Evolutionary conservation across 345 rosid genomes (phyloP), one percentile per base, ranked within the genome.

Genomic region (Eucalyptus tenuipes): DNA sequence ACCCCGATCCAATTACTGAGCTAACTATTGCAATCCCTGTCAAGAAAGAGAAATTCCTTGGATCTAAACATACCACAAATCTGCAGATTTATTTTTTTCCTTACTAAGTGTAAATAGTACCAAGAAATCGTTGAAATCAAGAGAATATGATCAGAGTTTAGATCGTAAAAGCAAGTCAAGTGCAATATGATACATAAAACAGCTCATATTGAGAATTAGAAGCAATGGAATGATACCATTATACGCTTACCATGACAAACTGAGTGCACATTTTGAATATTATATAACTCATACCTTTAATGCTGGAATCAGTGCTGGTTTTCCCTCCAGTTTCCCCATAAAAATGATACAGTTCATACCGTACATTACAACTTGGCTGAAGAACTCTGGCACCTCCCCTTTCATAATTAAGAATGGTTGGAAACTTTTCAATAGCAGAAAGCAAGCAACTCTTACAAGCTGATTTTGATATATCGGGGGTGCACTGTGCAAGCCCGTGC

Each of bases 401-500:
- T 44, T 47, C 85, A 20, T 24, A 10, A 31, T 1, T 87, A 31
- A 25, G 18, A 55, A 71, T 3, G 1, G 6, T 22, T 25, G 37
- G 86, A 33, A 92, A 27, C 25, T 48, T 10, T 22, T 53, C 4
- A 2, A 48, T 42, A 12, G 88, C 88, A 1, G 27, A n/a, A 1
- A 8, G 25, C 16, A 89, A 75, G 84, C 92, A 92, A 18, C 6
- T 42, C 15, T 10, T 6, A 49, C 93, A 92, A 7, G 87, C 87
- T 24, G 9, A 42, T 6, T 20, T 42, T 2, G 90, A 86, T 25
- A 92, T 14, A 68, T 89, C 89, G 1, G 89, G 88, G 7, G 87
- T 88, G 90, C 93, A 91, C 61, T 92, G 90, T 17, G 85, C 92
- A 31, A 87, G 48, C 44, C 49, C 85, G 16, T 87, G 49, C 22